Percentiles rank a stretch among this genome's conserved stretches.
Conservation (phyloP, 306 rosid species). For the Abrus precatorius region DNA sequence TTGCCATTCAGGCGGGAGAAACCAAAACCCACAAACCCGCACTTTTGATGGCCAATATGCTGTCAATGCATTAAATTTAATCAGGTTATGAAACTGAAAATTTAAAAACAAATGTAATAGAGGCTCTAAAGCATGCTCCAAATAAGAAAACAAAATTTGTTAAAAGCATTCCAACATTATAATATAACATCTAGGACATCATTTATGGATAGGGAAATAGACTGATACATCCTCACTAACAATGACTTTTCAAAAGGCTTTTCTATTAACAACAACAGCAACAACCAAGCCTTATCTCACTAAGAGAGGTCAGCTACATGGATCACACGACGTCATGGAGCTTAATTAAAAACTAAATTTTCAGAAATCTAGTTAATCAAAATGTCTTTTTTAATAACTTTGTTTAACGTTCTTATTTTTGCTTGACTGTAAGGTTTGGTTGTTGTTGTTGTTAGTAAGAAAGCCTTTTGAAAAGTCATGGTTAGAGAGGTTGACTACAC, state of each 20-base stretch:
- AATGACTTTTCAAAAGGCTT: not conserved
- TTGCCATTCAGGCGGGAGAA: constrained; percentile 81
- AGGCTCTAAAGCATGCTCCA: not conserved
- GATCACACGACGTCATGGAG: no score
- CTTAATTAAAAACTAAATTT: no score
- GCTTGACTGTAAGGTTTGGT: not conserved
- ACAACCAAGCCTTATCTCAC: not conserved
- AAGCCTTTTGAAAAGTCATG: constrained; percentile 1
- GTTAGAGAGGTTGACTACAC: not conserved
- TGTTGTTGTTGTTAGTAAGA: not conserved
- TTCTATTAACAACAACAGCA: not conserved
- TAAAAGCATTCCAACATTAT: constrained; percentile 10
- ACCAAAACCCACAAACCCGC: constrained; percentile 88
- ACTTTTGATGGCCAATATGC: constrained; percentile 82
- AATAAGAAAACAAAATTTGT: constrained; percentile 17
- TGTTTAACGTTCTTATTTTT: not conserved
- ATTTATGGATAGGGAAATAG: not conserved
- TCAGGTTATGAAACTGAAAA: constrained; percentile 34
- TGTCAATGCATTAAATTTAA: constrained; percentile 48
- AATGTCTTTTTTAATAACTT: no score
- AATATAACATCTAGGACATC: not conserved
- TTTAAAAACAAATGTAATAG: constrained; percentile 13
- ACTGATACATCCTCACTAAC: not conserved
- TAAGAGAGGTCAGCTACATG: no score
- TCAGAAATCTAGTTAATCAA: no score